Evolutionary conservation across 139 green algal genomes (phyloP).

Genomic region (Chlorella sp.): DNA sequence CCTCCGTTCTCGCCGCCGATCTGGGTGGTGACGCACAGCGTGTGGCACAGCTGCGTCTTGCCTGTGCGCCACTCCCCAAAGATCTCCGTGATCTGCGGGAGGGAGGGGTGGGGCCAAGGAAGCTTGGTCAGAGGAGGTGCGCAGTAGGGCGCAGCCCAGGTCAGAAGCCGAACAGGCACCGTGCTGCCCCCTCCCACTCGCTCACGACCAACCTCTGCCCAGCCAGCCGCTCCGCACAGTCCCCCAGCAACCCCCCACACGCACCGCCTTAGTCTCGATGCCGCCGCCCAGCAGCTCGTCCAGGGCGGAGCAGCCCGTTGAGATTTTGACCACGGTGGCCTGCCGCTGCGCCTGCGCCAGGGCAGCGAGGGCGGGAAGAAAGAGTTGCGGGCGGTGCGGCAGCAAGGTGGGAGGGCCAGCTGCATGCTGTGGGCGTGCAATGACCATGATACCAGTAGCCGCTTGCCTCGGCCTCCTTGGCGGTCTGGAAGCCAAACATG

Average conservation of each 20-base stretch:
- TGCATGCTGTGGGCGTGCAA: no score
- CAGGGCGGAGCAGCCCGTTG: constrained; percentile 65
- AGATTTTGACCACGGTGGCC: constrained; percentile 1
- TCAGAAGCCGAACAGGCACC: neutral
- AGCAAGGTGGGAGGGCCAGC: no score
- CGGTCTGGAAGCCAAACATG: constrained; percentile 42
- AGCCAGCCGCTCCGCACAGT: constrained; percentile 41
- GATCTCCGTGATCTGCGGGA: constrained; percentile 79
- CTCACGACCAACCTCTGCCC: constrained; percentile 57
- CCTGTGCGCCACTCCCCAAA: constrained; percentile 85
- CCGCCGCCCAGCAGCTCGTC: constrained; percentile 87
- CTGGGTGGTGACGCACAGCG: constrained; percentile 85
- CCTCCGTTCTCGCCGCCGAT: constrained; percentile 33
- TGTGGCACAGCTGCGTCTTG: constrained; percentile 91
- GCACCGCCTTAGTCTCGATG: constrained; percentile 86
- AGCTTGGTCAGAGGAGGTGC: neutral
- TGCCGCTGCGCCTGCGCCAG: constrained; percentile 6
- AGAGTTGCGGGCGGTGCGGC: no score
- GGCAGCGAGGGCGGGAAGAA: no score
- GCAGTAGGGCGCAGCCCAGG: neutral
- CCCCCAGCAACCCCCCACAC: constrained; percentile 17
- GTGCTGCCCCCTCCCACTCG: neutral
- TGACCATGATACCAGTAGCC: no score
- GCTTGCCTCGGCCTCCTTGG: constrained; percentile 36
- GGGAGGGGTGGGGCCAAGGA: neutral